Percentiles rank a stretch among this genome's conserved stretches.
These are phyloP conservation scores for Trichophyton rubrum DNA, from an alignment of 2,329 filamentous ascomycete genomes.

Conservation along the genomic window DNA sequence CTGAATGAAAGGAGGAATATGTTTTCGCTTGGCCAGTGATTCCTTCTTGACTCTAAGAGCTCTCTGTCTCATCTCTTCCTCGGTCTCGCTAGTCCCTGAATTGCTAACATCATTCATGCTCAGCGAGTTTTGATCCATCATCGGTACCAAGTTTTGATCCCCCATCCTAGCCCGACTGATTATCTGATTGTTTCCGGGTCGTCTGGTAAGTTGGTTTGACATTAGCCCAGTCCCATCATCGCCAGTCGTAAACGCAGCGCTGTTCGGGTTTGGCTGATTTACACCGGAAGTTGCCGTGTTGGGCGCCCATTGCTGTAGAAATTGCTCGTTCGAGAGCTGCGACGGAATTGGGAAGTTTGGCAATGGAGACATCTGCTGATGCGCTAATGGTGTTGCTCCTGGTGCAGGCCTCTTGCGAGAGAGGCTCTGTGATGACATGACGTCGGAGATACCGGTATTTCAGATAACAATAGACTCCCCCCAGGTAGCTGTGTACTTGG, in stretches of 20 bases:
- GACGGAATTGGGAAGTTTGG: conserved; percentile 33
- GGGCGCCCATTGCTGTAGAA: conserved; percentile 42
- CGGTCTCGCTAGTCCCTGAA: conserved; percentile 44
- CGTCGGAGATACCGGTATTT: background rate
- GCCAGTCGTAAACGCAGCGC: conserved; percentile 30
- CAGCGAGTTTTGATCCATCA: conserved; percentile 20
- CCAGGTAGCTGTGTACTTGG: background rate
- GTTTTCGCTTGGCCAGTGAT: conserved; percentile 77
- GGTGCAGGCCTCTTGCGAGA: conserved; percentile 62
- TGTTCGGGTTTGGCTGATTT: conserved; percentile 17
- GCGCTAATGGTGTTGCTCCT: conserved; percentile 52
- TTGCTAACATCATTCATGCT: conserved; percentile 26
- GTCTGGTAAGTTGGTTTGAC: conserved; percentile 33
- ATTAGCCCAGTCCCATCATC: conserved; percentile 35
- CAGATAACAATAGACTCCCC: background rate
- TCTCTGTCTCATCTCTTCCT: conserved; percentile 67
- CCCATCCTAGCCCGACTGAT: conserved; percentile 28
- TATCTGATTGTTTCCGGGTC: conserved; percentile 28
- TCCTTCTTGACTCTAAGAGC: conserved; percentile 76
- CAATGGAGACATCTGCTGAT: conserved; percentile 42
- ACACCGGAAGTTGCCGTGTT: conserved; percentile 24
- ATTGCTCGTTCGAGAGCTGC: conserved; percentile 40
- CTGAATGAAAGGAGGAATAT: conserved; percentile 94
- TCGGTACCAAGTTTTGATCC: conserved; percentile 22
- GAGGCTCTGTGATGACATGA: conserved; percentile 32